These are phyloP conservation scores for Diplodia intermedia DNA, from an alignment of 2,329 filamentous ascomycete genomes.

Conservation along the genomic window DNA sequence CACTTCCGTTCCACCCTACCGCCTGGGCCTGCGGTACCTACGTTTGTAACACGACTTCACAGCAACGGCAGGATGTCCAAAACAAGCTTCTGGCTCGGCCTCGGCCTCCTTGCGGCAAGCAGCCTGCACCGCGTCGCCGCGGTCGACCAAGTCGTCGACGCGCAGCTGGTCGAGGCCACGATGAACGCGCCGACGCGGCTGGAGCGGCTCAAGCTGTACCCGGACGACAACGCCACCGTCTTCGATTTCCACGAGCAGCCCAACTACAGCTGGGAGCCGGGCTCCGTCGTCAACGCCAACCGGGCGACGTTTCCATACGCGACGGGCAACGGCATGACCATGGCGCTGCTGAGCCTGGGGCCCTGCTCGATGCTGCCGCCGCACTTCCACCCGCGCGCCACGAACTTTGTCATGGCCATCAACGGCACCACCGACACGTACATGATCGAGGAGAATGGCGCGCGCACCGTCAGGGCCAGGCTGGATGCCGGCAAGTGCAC, in stretches of 20 bases:
- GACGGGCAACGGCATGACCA: conserved; percentile 56
- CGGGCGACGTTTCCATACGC: conserved; percentile 59
- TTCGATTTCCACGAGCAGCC: conserved; percentile 58
- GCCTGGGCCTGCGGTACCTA: conserved; percentile 2
- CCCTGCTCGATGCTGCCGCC: conserved; percentile 61
- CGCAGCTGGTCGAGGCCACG: not conserved
- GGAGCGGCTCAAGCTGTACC: conserved; percentile 53
- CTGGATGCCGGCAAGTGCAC: conserved; percentile 57
- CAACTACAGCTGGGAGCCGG: conserved; percentile 54
- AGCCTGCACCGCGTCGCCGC: conserved; percentile 13
- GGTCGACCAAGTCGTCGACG: conserved; percentile 15
- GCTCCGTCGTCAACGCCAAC: conserved; percentile 60
- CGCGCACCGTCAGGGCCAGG: conserved; percentile 50
- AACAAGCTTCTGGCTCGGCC: not conserved
- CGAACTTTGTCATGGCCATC: conserved; percentile 58
- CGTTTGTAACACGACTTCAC: not conserved
- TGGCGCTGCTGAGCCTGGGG: conserved; percentile 56
- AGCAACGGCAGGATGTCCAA: conserved; percentile 5
- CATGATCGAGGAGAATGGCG: conserved; percentile 62
- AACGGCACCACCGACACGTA: conserved; percentile 59
- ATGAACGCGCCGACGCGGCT: conserved; percentile 49
- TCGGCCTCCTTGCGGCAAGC: not conserved
- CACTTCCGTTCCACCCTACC: conserved; percentile 12
- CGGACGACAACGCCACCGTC: conserved; percentile 53
- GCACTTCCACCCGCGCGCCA: conserved; percentile 59